These are phyloP conservation scores for Chionographis japonica DNA, from an alignment of 106 monocot species.

Conservation along the genomic window DNA sequence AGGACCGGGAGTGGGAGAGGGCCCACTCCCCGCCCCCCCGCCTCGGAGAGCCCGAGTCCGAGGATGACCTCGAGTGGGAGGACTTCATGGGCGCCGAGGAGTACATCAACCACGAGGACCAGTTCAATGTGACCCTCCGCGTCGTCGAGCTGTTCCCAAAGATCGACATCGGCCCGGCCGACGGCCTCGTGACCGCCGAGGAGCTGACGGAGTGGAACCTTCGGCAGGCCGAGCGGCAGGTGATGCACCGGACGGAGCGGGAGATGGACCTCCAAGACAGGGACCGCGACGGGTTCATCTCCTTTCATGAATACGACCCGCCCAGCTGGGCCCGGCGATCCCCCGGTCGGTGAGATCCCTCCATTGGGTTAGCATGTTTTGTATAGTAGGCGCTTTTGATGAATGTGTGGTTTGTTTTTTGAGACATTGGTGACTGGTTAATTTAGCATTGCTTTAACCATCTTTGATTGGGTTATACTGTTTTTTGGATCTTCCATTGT, in stretches of 20 bases:
- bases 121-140: constrained; percentile 74
- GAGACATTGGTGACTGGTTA: no score
- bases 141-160: constrained; percentile 62
- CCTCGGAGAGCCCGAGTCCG: constrained; percentile 45
- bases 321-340: constrained; percentile 36
- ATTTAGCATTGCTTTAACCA: no score
- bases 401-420: no score
- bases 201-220: constrained; percentile 86
- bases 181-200: constrained; percentile 45
- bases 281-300: constrained; percentile 69
- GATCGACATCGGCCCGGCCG: constrained; percentile 60
- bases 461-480: no score
- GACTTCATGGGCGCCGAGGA: constrained; percentile 83
- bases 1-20: constrained; percentile 75
- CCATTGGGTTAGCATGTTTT: no score
- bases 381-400: no score
- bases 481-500: no score
- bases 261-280: constrained; percentile 83
- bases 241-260: constrained; percentile 60
- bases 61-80: constrained; percentile 85
- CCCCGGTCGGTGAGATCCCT: no score
- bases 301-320: constrained; percentile 69
- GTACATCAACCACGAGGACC: constrained; percentile 77
- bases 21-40: constrained; percentile 34
- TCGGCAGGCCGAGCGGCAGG: constrained; percentile 48